Evolutionary conservation across 805 yeast genomes (phyloP).

Genomic region (Ogataea nitratoaversa): DNA sequence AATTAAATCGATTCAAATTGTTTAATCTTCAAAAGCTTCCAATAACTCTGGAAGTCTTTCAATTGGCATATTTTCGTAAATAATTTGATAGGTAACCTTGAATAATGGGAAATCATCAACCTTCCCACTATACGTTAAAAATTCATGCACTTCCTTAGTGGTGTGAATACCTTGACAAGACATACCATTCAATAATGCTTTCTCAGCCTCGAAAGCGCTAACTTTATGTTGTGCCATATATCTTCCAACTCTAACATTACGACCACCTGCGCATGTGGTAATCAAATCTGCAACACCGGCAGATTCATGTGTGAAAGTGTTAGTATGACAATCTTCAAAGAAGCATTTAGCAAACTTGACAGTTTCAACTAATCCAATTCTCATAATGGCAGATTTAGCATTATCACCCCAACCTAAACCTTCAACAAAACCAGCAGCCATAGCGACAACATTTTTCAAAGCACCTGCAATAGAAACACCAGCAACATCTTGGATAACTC

Average conservation of each 20-base stretch:
- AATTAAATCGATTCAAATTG: too few species aligned
- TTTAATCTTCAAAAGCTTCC: conserved; percentile 39
- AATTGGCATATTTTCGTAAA: conserved; percentile 70
- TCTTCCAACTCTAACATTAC: conserved; percentile 89
- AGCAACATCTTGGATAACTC: conserved; percentile 87
- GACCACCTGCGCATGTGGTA: conserved; percentile 96
- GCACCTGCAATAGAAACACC: conserved; percentile 98
- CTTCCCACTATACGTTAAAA: conserved; percentile 51
- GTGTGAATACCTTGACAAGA: conserved; percentile 95
- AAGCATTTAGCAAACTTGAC: conserved; percentile 79
- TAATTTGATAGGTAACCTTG: conserved; percentile 75
- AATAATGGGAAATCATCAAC: conserved; percentile 76
- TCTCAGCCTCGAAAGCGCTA: conserved; percentile 77
- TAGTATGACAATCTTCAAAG: conserved; percentile 68
- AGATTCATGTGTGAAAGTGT: conserved; percentile 87
- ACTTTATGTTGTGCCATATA: conserved; percentile 79
- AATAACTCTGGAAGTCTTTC: conserved; percentile 70
- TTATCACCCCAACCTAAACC: conserved; percentile 99
- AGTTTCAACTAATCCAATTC: conserved; percentile 90
- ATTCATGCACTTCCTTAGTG: conserved; percentile 84
- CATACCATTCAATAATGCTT: conserved; percentile 86
- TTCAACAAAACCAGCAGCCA: conserved; percentile 95
- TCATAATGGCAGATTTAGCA: conserved; percentile 96
- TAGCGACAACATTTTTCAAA: conserved; percentile 90
- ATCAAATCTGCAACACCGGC: conserved; percentile 98